Conservation (phyloP, 2,329 filamentous ascomycete genomes). For the Pseudocercospora ulei region DNA sequence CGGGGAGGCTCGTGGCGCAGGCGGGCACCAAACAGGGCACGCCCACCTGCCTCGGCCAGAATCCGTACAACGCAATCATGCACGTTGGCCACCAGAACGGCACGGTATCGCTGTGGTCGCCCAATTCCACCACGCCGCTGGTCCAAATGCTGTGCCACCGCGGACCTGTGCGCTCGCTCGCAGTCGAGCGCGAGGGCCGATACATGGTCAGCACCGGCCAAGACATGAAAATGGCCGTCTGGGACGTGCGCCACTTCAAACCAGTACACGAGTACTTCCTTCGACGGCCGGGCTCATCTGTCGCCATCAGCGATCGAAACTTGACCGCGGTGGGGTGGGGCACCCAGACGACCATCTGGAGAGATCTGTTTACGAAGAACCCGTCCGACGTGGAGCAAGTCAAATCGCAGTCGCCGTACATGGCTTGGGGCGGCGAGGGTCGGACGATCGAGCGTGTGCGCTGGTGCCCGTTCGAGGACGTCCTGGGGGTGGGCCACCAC, state of each 20-base stretch:
- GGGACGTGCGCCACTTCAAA: conserved; percentile 90
- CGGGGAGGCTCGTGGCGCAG: conserved; percentile 77
- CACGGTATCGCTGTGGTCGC: conserved; percentile 89
- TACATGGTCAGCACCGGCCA: conserved; percentile 95
- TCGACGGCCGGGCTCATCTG: conserved; percentile 66
- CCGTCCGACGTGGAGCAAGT: conserved; percentile 50
- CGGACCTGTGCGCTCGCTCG: conserved; percentile 76
- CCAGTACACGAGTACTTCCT: conserved; percentile 86
- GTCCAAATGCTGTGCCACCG: conserved; percentile 86
- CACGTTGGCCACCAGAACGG: conserved; percentile 94
- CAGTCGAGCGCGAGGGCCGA: conserved; percentile 76
- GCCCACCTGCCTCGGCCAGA: conserved; percentile 74
- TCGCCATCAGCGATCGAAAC: conserved; percentile 80
- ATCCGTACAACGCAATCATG: conserved; percentile 82
- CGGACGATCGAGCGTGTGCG: conserved; percentile 66
- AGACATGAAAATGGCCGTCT: conserved; percentile 84
- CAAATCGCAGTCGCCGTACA: conserved; percentile 79
- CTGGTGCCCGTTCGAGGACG: conserved; percentile 93
- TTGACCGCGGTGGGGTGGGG: conserved; percentile 86
- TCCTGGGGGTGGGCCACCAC: conserved; percentile 75
- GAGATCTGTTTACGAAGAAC: conserved; percentile 71
- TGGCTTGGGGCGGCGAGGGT: conserved; percentile 84
- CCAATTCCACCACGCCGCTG: conserved; percentile 73
- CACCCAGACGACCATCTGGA: conserved; percentile 82
- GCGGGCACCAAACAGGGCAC: conserved; percentile 74